Conservation (phyloP, 129 eudicot species). For the Artemisia tridentata region DNA sequence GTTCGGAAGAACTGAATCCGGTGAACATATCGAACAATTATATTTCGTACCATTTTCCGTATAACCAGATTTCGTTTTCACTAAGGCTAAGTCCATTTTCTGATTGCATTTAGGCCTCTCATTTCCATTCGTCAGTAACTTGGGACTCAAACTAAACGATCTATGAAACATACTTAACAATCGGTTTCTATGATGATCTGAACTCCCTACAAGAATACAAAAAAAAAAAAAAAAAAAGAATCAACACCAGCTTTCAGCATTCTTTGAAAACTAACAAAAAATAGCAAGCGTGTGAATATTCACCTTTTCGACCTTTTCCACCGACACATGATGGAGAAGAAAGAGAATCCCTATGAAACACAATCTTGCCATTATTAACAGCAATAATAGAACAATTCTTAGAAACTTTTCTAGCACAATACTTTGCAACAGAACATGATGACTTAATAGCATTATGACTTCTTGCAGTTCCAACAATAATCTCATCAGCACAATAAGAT, state of each 20-base stretch:
- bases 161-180: conserved; percentile 55
- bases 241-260: conserved; percentile 18
- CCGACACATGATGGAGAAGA: conserved; percentile 35
- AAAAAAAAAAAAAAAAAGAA: not conserved
- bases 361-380: conserved; percentile 79
- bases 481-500: conserved; percentile 58
- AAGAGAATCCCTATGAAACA: conserved; percentile 58
- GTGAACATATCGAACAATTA: conserved; percentile 69
- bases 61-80: conserved; percentile 21
- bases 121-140: conserved; percentile 35
- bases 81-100: conserved; percentile 29
- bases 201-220: conserved; percentile 34
- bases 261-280: conserved; percentile 17
- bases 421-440: conserved; percentile 79
- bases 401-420: conserved; percentile 71
- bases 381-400: conserved; percentile 69
- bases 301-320: conserved; percentile 46
- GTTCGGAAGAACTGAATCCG: conserved; percentile 35
- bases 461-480: conserved; percentile 72
- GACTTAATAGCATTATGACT: conserved; percentile 64
- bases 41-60: conserved; percentile 17
- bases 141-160: conserved; percentile 49
- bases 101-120: conserved; percentile 26
- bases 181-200: conserved; percentile 47
- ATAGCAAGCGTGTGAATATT: not conserved